A percentile compares a stretch with the other conserved stretches of the same genome.
Evolutionary conservation across 805 yeast genomes (phyloP).

Genomic region (Millerozyma acaciae): DNA sequence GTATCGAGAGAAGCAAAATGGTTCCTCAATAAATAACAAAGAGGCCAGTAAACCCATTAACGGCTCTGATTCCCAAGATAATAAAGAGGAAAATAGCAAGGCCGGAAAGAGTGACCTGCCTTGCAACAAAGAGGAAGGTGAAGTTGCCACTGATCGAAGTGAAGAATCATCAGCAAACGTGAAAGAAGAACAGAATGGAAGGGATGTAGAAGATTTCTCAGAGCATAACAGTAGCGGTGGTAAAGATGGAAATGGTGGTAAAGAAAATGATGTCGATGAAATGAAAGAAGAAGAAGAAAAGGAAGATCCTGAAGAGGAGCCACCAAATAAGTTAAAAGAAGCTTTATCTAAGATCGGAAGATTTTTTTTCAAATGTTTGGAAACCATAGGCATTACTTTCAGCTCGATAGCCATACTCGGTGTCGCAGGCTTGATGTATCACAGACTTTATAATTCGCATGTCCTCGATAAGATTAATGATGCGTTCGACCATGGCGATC

Average conservation of each 20-base stretch:
- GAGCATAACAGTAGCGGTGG: constrained; percentile 5
- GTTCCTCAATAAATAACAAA: too few relatives aligned
- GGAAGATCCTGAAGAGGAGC: constrained; percentile 11
- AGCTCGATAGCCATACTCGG: constrained; percentile 68
- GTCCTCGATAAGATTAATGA: constrained; percentile 60
- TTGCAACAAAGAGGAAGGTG: too few relatives aligned
- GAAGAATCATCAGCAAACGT: too few relatives aligned
- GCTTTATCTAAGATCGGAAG: constrained; percentile 15
- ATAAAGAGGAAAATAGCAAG: not conserved
- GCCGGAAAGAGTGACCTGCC: too few relatives aligned
- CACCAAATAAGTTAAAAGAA: constrained; percentile 17
- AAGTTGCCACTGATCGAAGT: too few relatives aligned
- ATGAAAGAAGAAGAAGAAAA: constrained; percentile 9
- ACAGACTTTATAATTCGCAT: constrained; percentile 53
- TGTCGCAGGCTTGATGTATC: constrained; percentile 69
- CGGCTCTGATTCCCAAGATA: too few relatives aligned
- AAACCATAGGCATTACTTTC: constrained; percentile 68
- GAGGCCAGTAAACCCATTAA: too few relatives aligned
- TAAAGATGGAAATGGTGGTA: constrained; percentile 4
- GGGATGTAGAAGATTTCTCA: not conserved
- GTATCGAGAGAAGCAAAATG: too few relatives aligned
- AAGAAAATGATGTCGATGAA: constrained; percentile 2
- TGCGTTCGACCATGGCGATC: constrained; percentile 68
- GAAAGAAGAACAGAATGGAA: not conserved
- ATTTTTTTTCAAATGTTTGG: constrained; percentile 46